These are phyloP conservation scores for Diutina ranongensis DNA, from an alignment of 1,139 yeast species.

Conservation along the genomic window DNA sequence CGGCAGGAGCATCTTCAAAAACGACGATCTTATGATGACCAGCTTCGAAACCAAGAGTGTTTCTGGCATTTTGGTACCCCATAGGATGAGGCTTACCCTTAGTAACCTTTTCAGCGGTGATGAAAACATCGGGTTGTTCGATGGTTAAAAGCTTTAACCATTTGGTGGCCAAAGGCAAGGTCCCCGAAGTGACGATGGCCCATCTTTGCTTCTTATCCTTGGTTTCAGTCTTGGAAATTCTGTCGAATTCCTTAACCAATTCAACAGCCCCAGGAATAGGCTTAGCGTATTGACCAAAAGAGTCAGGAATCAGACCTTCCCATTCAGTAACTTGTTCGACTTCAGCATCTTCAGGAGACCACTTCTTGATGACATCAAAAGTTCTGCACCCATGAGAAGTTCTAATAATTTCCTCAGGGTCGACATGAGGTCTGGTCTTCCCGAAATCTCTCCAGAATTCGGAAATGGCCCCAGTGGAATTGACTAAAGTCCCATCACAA, in stretches of 20 bases:
- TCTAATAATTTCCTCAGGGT: constrained; percentile 58
- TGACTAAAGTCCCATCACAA: constrained; percentile 77
- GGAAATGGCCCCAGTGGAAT: constrained; percentile 74
- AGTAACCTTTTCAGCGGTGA: constrained; percentile 68
- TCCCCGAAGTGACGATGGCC: constrained; percentile 84
- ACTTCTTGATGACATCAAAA: constrained; percentile 60
- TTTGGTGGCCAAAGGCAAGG: constrained; percentile 61
- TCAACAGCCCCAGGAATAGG: constrained; percentile 68
- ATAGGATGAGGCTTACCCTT: constrained; percentile 79
- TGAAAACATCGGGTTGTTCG: constrained; percentile 57
- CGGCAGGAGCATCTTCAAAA: constrained; percentile 85
- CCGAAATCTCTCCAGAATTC: constrained; percentile 73
- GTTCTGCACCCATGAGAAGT: constrained; percentile 81
- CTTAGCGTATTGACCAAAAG: constrained; percentile 58
- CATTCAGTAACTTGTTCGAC: constrained; percentile 55
- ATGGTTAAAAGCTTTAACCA: constrained; percentile 64
- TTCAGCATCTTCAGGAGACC: constrained; percentile 66
- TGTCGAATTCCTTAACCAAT: constrained; percentile 44
- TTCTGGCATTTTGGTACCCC: constrained; percentile 62
- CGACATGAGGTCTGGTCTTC: constrained; percentile 55
- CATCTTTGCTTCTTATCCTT: constrained; percentile 41
- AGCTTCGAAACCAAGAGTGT: constrained; percentile 40
- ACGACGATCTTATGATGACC: constrained; percentile 46
- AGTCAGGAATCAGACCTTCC: constrained; percentile 63
- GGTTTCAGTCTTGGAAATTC: constrained; percentile 28